Base-by-base conservation (phyloP, 192 early-diverging fungal genomes). In the Coemansia javaensis region DNA sequence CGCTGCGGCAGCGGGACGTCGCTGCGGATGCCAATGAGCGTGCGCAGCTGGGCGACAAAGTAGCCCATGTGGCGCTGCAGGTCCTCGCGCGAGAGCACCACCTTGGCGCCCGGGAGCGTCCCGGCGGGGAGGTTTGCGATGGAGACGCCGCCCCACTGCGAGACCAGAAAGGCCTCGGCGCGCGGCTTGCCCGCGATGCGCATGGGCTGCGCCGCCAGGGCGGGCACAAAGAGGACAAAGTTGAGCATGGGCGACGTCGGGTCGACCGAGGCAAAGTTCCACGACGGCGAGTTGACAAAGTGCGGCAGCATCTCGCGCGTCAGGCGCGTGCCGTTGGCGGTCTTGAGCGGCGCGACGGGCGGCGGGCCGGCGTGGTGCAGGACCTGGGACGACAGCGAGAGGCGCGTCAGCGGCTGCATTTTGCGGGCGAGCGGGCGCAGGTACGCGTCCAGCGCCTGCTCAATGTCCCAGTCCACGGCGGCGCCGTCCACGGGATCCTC, bases 221-320 rank as follows among this genome's bases (percentile, higher is more conserved):
- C 57, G 0, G 96, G 96, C 13, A 94, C 75, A 68, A 92, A 99
- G 3, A 93, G 59, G 17, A 97, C 75, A 67, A 97, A 90, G 66
- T 97, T 93, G 38, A 99, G 66, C 42, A 88, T 83, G 5, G 93
- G 88, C 17, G 81, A 66, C 1, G 79, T 79, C 0, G 89, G 84
- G 10, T 95, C 89, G 11, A 80, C 84, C 2, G 93, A 94, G 11
- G 92, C 94, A 70, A 82, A 65, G 66, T 90, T 94, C 97, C 97
- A 99, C 54, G 95, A 92, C 6, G 91, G 90, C 43, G 91, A 85
- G 64, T 97, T 97, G 44, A 95, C 82, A 76, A 99, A 97, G 62
- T 90, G 84, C 12, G 92, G 81, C 18, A 99, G 78, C 43, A 80
- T 67, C 20, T 87, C 75, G 8, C 87, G 81, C 0, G 75, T 75